Evolutionary conservation across 2,329 filamentous ascomycete species (phyloP).

Genomic region (Xylaria hypoxylon): DNA sequence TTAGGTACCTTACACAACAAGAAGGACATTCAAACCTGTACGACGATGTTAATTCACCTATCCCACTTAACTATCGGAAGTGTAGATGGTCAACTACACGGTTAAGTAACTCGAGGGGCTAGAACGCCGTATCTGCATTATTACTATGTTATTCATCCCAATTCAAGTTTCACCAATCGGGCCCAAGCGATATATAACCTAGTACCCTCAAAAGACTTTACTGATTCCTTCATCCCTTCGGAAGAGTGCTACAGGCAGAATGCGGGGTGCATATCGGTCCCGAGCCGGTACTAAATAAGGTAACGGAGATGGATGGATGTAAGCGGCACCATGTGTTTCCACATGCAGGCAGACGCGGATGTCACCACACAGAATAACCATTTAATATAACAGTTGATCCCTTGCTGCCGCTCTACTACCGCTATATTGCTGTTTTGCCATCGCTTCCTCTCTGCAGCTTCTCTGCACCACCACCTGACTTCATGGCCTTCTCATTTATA

Average conservation of each 20-base stretch:
- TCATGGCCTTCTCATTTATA: neutral
- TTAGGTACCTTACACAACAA: too few species aligned
- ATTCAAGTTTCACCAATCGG: too few species aligned
- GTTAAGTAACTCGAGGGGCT: too few species aligned
- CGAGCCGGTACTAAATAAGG: neutral
- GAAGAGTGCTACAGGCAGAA: conserved; percentile 1
- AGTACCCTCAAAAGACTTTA: too few species aligned
- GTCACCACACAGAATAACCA: neutral
- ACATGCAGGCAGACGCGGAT: neutral
- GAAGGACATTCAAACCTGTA: too few species aligned
- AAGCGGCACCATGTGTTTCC: neutral
- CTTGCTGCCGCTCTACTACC: neutral
- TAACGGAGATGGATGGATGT: neutral
- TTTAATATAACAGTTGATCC: neutral
- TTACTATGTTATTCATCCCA: too few species aligned
- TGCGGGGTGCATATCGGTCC: neutral
- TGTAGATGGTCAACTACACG: too few species aligned
- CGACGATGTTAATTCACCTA: too few species aligned
- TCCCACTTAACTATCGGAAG: too few species aligned
- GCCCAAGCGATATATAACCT: too few species aligned
- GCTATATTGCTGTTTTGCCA: neutral
- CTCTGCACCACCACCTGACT: neutral
- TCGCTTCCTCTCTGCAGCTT: neutral
- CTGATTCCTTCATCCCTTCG: too few species aligned
- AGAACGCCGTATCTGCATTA: too few species aligned